These are phyloP conservation scores for Polytrichum formosum DNA, from an alignment of 225 moss, liverwort and hornwort species.

Conservation along the genomic window DNA sequence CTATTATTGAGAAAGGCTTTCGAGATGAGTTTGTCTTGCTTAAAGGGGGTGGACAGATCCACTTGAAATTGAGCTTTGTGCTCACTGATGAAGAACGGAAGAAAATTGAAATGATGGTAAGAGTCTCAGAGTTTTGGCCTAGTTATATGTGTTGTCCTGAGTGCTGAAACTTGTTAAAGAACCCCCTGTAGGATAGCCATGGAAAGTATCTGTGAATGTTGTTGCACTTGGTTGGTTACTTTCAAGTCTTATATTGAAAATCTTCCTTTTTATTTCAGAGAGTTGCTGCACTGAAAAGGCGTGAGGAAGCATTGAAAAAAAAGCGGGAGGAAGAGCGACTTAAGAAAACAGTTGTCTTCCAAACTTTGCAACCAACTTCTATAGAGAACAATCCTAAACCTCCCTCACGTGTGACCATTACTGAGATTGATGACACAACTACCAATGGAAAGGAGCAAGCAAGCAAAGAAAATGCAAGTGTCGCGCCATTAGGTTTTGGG, in stretches of 20 bases:
- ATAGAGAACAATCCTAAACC: constrained; percentile 8
- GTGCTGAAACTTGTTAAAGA: no score
- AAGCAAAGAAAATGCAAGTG: constrained; percentile 6
- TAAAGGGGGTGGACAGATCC: constrained; percentile 64
- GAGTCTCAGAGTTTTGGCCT: not conserved
- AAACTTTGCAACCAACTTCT: constrained; percentile 21
- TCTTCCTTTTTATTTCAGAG: constrained; percentile 13
- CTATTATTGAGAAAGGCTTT: constrained; percentile 63
- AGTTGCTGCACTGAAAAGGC: constrained; percentile 44
- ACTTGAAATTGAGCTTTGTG: constrained; percentile 62
- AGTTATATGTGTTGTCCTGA: no score
- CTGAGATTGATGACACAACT: constrained; percentile 24
- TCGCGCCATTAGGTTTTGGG: constrained; percentile 16
- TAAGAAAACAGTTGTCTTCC: constrained; percentile 29
- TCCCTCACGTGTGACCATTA: constrained; percentile 11
- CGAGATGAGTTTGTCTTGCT: constrained; percentile 68
- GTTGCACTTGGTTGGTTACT: no score
- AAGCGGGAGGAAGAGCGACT: constrained; percentile 27
- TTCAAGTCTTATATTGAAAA: no score
- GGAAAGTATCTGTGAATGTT: no score
- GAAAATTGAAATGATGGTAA: constrained; percentile 65
- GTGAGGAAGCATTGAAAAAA: constrained; percentile 22
- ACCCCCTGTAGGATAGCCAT: no score
- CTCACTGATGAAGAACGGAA: constrained; percentile 63
- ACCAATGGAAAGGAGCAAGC: constrained; percentile 3